phyloP scores from a whole-genome alignment of 257 asterid species.

The Thymus quinquecostatus region DNA sequence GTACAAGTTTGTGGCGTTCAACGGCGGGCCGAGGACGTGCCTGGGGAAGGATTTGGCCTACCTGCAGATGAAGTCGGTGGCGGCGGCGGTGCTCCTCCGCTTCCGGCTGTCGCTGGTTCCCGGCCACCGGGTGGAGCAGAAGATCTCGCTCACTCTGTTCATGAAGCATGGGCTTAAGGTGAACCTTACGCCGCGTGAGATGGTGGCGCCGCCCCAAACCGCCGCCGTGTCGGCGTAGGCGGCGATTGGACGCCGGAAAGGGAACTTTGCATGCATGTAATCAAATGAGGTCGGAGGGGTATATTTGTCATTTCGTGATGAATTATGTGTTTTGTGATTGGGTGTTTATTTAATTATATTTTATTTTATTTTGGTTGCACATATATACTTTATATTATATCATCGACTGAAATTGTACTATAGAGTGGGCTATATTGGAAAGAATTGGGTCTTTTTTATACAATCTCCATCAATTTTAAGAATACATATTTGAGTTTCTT shows the following conservation, averaged over 20 bases:
- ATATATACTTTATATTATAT: not conserved
- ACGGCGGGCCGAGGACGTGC: constrained; percentile 86
- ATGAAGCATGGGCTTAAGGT: constrained; percentile 33
- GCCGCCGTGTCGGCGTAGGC: constrained; percentile 25
- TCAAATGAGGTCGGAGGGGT: not conserved
- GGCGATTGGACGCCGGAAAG: not conserved
- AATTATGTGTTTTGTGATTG: not conserved
- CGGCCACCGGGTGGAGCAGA: constrained; percentile 85
- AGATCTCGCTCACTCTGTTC: constrained; percentile 78
- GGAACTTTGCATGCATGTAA: not conserved
- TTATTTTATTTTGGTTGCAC: constrained; percentile 3
- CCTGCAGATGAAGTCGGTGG: constrained; percentile 88
- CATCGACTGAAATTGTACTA: constrained; percentile 1
- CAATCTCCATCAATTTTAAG: not conserved
- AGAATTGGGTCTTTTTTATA: not conserved
- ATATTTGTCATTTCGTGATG: not conserved
- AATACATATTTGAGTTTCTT: not conserved
- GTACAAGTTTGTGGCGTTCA: constrained; percentile 72
- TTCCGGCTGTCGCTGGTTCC: constrained; percentile 63
- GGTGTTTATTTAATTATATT: not conserved
- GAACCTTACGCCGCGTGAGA: constrained; percentile 11
- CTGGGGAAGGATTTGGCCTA: constrained; percentile 89
- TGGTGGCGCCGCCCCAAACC: not conserved
- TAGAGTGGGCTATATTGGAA: not conserved
- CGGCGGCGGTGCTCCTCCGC: constrained; percentile 75